Conservation (phyloP, 176 grass and related monocot species). For the Oropetium thomaeum region DNA sequence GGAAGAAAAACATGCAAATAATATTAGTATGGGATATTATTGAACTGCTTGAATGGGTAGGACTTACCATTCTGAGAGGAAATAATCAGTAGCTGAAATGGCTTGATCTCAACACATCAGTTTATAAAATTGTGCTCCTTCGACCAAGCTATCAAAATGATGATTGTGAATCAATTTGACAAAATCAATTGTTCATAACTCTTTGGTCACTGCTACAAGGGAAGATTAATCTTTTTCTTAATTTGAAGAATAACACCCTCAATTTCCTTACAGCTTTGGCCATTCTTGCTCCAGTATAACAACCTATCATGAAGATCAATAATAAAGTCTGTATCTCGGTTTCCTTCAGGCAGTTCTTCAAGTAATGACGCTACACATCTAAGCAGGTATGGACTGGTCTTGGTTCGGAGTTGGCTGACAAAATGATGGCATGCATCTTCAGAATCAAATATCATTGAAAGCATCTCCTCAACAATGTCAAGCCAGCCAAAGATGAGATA, state of each 20-base stretch:
- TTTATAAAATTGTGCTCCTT: background rate
- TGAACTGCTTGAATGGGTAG: constrained; percentile 14
- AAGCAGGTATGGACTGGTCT: constrained; percentile 49
- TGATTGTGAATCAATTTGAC: background rate
- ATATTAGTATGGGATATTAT: background rate
- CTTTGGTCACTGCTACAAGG: background rate
- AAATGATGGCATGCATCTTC: constrained; percentile 47
- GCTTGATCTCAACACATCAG: constrained; percentile 1
- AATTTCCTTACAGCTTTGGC: constrained; percentile 52
- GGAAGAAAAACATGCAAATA: background rate
- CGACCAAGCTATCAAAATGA: background rate
- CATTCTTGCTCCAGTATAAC: constrained; percentile 52
- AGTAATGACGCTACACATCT: constrained; percentile 53
- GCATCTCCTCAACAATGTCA: constrained; percentile 63
- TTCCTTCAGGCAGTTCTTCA: constrained; percentile 20
- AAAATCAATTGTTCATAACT: background rate
- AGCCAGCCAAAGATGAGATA: constrained; percentile 59
- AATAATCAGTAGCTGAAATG: background rate
- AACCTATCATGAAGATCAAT: constrained; percentile 64
- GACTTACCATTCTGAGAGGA: constrained; percentile 13
- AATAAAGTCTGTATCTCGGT: constrained; percentile 34
- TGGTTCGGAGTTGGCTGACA: constrained; percentile 59
- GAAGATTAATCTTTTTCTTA: constrained; percentile 21
- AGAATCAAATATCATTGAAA: constrained; percentile 53
- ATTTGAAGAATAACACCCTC: constrained; percentile 45